Evolutionary conservation across 1,284 basidiomycete species (phyloP), one percentile per base, ranked within the genome.

Genomic region (Austroboletus niveus): DNA sequence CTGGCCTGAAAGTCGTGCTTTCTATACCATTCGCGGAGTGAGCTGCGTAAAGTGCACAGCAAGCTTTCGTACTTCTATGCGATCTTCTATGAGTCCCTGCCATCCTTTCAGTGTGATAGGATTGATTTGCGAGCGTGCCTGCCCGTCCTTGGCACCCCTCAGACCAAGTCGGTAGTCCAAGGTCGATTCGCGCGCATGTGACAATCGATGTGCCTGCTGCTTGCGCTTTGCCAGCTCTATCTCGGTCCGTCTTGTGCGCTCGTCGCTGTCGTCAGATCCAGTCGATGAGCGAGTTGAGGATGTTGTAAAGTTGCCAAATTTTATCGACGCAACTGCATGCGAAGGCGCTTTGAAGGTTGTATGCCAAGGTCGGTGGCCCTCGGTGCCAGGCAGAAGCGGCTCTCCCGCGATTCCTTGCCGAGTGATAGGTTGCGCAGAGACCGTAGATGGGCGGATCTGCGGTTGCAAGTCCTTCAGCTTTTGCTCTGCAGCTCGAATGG

Each of bases 1-100:
- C 30, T 81, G 70, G 1, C 93, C 92, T 12, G 83, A 80, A 38
- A 74, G 70, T 15, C 81, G 75, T 5, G 89, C 89, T 71, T 79
- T 80, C 82, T 89, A 57, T 15, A 50, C 53, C 20, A 20, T 39
- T 29, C 35, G 20, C 31, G 5, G 32, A 36, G 52, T 34, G 35
- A 45, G 20, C 35, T 22, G 47, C 12, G 48, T 41, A 6, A 17
- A 43, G 14, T 22, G 32, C 38, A 8, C 35, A 34, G 8, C 22
- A 43, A 32, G 45, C 40, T 31, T 69, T 71, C 43, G 12, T 45
- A 86, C 89, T 78, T 91, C 83, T 61, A 94, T 93, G 55, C 79
- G 77, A 57, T 92, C 89, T 65, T 94, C 91, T 5, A 91, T 79
- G 44, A 93, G 70, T 49, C 78, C 81, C 9, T 78, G 76, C 88